Evolutionary conservation across 2,329 filamentous ascomycete genomes (phyloP).

Genomic region (Graphiopsis chlorocephala): DNA sequence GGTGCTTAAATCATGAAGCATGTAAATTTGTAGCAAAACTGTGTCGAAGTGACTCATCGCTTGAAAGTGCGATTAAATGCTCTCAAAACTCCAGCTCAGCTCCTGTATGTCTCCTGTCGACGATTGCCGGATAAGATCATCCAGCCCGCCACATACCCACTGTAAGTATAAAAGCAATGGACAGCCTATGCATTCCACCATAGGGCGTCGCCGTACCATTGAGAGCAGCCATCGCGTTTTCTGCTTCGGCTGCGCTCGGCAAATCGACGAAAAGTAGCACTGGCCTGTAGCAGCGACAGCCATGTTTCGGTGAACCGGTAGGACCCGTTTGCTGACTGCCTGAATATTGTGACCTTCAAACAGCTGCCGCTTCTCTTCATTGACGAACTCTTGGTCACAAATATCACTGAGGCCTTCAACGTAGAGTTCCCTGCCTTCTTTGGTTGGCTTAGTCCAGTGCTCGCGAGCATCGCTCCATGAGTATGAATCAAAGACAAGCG

Average conservation of each 20-base stretch:
- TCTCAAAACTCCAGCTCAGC: too few species aligned
- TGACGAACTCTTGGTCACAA: constrained; percentile 41
- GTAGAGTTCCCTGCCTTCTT: constrained; percentile 45
- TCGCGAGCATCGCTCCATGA: constrained; percentile 39
- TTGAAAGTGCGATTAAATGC: too few species aligned
- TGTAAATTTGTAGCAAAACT: too few species aligned
- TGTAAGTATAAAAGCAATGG: too few species aligned
- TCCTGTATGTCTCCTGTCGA: too few species aligned
- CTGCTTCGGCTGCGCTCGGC: constrained; percentile 25
- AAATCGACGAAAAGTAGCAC: constrained; percentile 34
- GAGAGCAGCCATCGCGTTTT: constrained; percentile 23
- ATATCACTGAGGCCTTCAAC: constrained; percentile 48
- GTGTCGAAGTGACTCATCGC: too few species aligned
- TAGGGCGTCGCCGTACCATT: constrained; percentile 25
- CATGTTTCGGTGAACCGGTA: constrained; percentile 19
- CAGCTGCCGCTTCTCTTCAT: constrained; percentile 43
- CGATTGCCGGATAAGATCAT: too few species aligned
- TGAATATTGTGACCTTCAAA: constrained; percentile 47
- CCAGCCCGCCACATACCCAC: too few species aligned
- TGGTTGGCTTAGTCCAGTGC: constrained; percentile 29
- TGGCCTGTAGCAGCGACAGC: constrained; percentile 20
- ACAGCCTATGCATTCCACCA: constrained; percentile 24
- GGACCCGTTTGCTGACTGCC: constrained; percentile 47
- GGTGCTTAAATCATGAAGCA: too few species aligned
- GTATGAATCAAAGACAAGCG: constrained; percentile 42